Evolutionary conservation across 257 asterid species (phyloP).

Genomic region (Przewalskia tangutica): DNA sequence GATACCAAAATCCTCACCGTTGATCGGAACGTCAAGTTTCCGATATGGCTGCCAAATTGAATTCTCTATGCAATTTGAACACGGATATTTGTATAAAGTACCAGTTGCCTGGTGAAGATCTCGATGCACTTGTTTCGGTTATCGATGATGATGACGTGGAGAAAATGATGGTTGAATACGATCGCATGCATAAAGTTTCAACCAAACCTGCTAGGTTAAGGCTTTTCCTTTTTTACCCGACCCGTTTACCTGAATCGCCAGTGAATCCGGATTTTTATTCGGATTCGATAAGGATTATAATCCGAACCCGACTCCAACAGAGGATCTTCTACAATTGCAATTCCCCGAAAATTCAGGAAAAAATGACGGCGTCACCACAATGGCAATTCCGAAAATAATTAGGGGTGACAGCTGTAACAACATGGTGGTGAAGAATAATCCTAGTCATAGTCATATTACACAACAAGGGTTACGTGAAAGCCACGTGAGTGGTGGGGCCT

Average conservation of each 20-base stretch:
- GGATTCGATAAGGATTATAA: constrained; percentile 69
- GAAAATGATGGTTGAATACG: constrained; percentile 79
- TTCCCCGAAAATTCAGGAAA: constrained; percentile 30
- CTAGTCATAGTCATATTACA: too few species aligned
- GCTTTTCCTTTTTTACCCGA: constrained; percentile 36
- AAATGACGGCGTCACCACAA: not conserved
- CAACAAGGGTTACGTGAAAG: not conserved
- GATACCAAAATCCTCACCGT: constrained; percentile 67
- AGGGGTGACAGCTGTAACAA: not conserved
- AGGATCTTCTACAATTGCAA: constrained; percentile 37
- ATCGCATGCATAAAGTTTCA: constrained; percentile 41
- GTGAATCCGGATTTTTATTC: constrained; percentile 68
- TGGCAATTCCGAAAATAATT: not conserved
- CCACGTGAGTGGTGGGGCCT: constrained; percentile 13
- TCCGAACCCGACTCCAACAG: constrained; percentile 15
- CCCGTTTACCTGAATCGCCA: constrained; percentile 17
- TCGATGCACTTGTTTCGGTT: constrained; percentile 53
- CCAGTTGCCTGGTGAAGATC: constrained; percentile 65
- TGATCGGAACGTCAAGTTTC: constrained; percentile 41
- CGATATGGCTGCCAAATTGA: constrained; percentile 35
- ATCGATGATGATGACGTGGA: constrained; percentile 76
- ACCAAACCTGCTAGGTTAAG: constrained; percentile 42
- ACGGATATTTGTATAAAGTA: constrained; percentile 42
- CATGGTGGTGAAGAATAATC: not conserved
- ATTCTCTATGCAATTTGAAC: constrained; percentile 16